These are phyloP conservation scores for Alternaria alternata DNA, from an alignment of 2,329 filamentous ascomycete genomes.

Conservation along the genomic window DNA sequence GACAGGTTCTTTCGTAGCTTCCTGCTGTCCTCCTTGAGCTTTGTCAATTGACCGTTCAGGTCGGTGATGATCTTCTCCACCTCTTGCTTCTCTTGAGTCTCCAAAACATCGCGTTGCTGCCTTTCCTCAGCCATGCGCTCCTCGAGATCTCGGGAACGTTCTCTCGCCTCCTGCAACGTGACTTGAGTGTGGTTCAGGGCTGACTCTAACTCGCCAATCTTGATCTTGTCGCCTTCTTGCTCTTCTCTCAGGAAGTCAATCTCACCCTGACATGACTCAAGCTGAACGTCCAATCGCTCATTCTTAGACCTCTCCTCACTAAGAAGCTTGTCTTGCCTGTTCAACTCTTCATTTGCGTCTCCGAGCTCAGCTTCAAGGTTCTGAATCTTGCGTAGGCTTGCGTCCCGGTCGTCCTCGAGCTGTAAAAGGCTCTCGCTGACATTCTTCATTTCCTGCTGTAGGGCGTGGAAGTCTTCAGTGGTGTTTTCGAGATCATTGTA, in stretches of 20 bases:
- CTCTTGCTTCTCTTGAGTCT: conserved; percentile 90
- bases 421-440: conserved; percentile 86
- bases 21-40: conserved; percentile 85
- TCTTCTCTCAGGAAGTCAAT: conserved; percentile 96
- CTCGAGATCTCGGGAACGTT: conserved; percentile 63
- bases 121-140: conserved; percentile 80
- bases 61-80: conserved; percentile 93
- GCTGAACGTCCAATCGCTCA: conserved; percentile 85
- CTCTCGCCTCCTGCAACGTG: conserved; percentile 82
- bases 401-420: conserved; percentile 87
- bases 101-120: conserved; percentile 84
- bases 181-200: conserved; percentile 81
- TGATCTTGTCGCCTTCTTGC: conserved; percentile 97
- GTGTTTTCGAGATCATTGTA: conserved; percentile 76
- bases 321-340: conserved; percentile 83
- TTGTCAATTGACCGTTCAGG: conserved; percentile 82
- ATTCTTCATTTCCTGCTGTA: conserved; percentile 92
- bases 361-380: conserved; percentile 83
- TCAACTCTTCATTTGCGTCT: conserved; percentile 86
- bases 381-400: conserved; percentile 79
- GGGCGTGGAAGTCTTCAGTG: conserved; percentile 86
- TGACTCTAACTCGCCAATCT: conserved; percentile 91
- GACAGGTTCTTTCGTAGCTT: conserved; percentile 83
- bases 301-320: conserved; percentile 87
- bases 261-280: conserved; percentile 90